Percentiles rank a stretch among this genome's conserved stretches.
phyloP scores from a whole-genome alignment of 2,329 filamentous ascomycete genomes.

The Xylaria hypoxylon region DNA sequence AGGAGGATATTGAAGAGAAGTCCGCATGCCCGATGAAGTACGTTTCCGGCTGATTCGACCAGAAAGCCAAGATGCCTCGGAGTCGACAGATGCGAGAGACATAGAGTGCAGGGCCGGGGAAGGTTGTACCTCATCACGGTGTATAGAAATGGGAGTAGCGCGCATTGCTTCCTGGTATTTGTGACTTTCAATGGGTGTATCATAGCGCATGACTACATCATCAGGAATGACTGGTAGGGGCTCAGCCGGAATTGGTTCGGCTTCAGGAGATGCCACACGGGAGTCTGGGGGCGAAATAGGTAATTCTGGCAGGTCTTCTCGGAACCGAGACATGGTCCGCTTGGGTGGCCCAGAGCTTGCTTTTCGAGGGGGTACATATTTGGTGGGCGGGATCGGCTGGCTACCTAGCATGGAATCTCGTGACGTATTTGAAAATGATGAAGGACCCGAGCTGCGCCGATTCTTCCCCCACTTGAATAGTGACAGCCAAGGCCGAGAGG shows the following conservation, averaged over 20 bases:
- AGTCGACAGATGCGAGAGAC: slow-evolving; percentile 93
- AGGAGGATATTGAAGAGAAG: slow-evolving; percentile 52
- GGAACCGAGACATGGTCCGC: slow-evolving; percentile 89
- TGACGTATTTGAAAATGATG: slow-evolving; percentile 93
- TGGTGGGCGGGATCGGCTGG: slow-evolving; percentile 53
- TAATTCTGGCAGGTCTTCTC: slow-evolving; percentile 89
- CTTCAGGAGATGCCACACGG: slow-evolving; percentile 80
- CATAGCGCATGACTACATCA: slow-evolving; percentile 55
- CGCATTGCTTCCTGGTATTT: slow-evolving; percentile 53
- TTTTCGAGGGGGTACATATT: slow-evolving; percentile 49
- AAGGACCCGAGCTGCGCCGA: slow-evolving; percentile 68
- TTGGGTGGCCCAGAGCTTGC: slow-evolving; percentile 68
- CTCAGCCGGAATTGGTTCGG: slow-evolving; percentile 55
- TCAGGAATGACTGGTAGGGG: slow-evolving; percentile 52
- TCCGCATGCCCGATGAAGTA: slow-evolving; percentile 59
- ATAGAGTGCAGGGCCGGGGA: slow-evolving; percentile 77
- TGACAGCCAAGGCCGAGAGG: slow-evolving; percentile 71
- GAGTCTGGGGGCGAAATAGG: slow-evolving; percentile 88
- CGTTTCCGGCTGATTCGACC: slow-evolving; percentile 70
- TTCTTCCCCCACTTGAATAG: slow-evolving; percentile 79
- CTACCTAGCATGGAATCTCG: slow-evolving; percentile 80
- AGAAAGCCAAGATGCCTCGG: slow-evolving; percentile 95
- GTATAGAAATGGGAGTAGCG: slow-evolving; percentile 60
- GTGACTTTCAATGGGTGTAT: slow-evolving; percentile 61
- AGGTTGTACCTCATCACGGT: slow-evolving; percentile 56